Percentiles rank a stretch among this genome's conserved stretches.
Conservation (phyloP, 208 protist species). For the Porcisia deanei region DNA sequence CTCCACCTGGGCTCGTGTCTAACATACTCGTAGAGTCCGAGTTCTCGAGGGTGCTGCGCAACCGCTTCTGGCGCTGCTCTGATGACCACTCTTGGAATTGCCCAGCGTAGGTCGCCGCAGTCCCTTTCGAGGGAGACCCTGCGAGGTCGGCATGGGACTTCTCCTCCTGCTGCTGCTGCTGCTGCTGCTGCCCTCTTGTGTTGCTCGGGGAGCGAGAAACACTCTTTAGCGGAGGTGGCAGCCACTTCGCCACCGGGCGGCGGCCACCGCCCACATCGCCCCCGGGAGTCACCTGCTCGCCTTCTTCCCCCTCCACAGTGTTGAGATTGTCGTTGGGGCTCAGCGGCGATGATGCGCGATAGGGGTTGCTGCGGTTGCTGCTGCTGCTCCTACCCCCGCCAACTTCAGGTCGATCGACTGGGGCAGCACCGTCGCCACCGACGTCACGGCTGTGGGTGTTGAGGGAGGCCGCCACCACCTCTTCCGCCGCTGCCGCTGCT, state of each 20-base stretch:
- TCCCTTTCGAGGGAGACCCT: not conserved
- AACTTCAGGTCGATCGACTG: not conserved
- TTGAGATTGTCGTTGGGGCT: not conserved
- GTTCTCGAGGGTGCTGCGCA: conserved; percentile 20
- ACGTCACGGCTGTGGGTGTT: not conserved
- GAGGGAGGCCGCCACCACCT: conserved; percentile 4
- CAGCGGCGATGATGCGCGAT: not conserved
- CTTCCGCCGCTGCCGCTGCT: not conserved
- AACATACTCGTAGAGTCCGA: not conserved
- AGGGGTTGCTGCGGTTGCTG: not conserved
- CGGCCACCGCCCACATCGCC: not conserved
- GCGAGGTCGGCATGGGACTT: not conserved
- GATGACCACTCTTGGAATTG: conserved; percentile 16
- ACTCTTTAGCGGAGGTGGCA: conserved; percentile 27
- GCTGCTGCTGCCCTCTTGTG: not conserved
- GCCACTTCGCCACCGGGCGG: conserved; percentile 13
- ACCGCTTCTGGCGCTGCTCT: conserved; percentile 31
- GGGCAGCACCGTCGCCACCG: conserved; percentile 2
- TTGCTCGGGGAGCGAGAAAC: conserved; percentile 28
- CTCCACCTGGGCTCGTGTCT: not conserved
- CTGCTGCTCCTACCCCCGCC: not conserved
- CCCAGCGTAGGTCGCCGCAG: conserved; percentile 16
- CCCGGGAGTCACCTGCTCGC: not conserved
- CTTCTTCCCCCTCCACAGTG: not conserved
- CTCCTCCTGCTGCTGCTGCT: conserved; percentile 5